A percentile compares a stretch with the other conserved stretches of the same genome.
These are phyloP conservation scores for Nowakowskiella sp. DNA, from an alignment of 192 early-diverging fungal species.

Conservation along the genomic window DNA sequence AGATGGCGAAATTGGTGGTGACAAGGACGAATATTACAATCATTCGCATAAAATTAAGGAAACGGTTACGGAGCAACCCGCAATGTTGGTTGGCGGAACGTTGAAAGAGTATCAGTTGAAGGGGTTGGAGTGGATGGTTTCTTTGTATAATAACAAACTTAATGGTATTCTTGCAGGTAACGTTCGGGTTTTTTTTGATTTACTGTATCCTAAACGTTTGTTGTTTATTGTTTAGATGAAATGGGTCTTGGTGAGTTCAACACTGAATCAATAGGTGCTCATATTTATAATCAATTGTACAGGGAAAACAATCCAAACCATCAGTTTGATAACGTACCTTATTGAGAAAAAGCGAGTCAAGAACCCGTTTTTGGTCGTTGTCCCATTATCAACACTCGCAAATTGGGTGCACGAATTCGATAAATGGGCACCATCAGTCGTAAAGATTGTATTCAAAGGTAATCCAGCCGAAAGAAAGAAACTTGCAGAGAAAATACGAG, in stretches of 20 bases:
- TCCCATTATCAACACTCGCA: slow-evolving; percentile 90
- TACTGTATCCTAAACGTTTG: no score
- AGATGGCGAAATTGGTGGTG: slow-evolving; percentile 26
- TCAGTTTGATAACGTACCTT: slow-evolving; percentile 90
- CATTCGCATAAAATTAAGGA: slow-evolving; percentile 85
- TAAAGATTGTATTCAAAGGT: slow-evolving; percentile 91
- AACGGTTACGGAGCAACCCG: slow-evolving; percentile 67
- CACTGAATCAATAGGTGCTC: background rate
- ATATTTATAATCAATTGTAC: slow-evolving; percentile 23
- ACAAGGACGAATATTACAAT: slow-evolving; percentile 65
- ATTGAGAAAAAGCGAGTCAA: slow-evolving; percentile 91
- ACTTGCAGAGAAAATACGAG: slow-evolving; percentile 64
- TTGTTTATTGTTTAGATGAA: no score
- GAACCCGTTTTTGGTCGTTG: slow-evolving; percentile 93
- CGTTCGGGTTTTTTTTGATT: no score
- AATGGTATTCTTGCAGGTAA: slow-evolving; percentile 97
- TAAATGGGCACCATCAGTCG: slow-evolving; percentile 89
- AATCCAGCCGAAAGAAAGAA: slow-evolving; percentile 61
- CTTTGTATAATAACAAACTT: slow-evolving; percentile 93
- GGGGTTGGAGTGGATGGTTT: slow-evolving; percentile 99
- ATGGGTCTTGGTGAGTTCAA: slow-evolving; percentile 83
- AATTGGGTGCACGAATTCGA: slow-evolving; percentile 98
- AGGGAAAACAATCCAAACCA: slow-evolving; percentile 81
- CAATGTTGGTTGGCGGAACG: slow-evolving; percentile 76
- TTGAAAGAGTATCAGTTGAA: slow-evolving; percentile 97